These are phyloP conservation scores for Gossypium arboreum DNA, from an alignment of 345 rosid genomes.

Conservation along the genomic window DNA sequence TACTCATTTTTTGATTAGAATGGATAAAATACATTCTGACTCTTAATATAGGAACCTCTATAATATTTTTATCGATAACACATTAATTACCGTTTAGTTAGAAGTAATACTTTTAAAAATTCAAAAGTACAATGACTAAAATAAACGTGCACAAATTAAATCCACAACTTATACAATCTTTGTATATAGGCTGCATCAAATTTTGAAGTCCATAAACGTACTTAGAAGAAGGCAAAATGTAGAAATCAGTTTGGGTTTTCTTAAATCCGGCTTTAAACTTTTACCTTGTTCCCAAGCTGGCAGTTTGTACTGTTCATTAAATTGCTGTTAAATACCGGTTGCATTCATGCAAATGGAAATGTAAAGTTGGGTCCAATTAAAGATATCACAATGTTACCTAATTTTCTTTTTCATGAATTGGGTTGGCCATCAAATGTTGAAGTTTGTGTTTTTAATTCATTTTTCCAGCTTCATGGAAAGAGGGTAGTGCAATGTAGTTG, in stretches of 20 bases:
- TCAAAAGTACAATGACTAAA: no score
- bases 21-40: no score
- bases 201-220: not conserved
- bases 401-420: no score
- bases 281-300: not conserved
- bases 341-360: not conserved
- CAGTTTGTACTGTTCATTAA: not conserved
- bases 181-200: not conserved
- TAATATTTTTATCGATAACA: no score
- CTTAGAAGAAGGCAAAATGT: not conserved
- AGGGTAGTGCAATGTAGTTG: not conserved
- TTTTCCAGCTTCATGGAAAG: not conserved
- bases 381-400: no score
- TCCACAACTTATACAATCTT: no score
- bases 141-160: no score
- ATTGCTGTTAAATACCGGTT: not conserved
- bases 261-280: not conserved
- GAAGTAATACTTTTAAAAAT: no score
- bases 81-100: no score
- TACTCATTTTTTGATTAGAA: no score
- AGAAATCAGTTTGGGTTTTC: not conserved
- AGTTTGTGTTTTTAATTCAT: not conserved
- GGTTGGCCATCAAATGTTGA: no score
- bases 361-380: not conserved
- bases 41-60: no score